Percentiles rank a stretch among this genome's conserved stretches.
Evolutionary conservation across 129 eudicot genomes (phyloP).

Genomic region (Mikania micrantha): DNA sequence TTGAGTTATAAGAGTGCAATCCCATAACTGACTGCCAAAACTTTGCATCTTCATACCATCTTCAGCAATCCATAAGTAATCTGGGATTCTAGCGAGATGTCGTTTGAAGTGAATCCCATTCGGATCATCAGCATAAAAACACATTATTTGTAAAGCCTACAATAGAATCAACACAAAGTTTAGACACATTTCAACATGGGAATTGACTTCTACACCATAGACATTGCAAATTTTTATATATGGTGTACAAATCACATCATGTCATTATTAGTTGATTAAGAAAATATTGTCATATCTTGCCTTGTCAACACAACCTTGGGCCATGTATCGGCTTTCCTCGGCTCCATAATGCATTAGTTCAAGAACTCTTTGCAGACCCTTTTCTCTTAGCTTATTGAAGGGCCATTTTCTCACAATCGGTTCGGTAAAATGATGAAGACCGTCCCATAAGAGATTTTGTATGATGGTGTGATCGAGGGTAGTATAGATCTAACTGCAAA

Average conservation of each 20-base stretch:
- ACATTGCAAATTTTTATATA: too few species aligned
- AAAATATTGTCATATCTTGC: not conserved
- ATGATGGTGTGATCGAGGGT: constrained; percentile 39
- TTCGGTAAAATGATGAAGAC: constrained; percentile 37
- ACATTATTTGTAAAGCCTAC: constrained; percentile 26
- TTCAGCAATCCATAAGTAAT: constrained; percentile 68
- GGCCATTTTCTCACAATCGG: constrained; percentile 52
- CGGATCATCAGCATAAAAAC: constrained; percentile 36
- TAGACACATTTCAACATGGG: not conserved
- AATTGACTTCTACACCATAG: too few species aligned
- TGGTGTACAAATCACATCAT: too few species aligned
- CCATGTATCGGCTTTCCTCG: constrained; percentile 7
- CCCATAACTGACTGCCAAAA: constrained; percentile 85
- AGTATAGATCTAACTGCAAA: constrained; percentile 39
- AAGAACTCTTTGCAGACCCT: constrained; percentile 28
- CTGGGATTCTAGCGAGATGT: constrained; percentile 69
- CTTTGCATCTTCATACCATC: constrained; percentile 85
- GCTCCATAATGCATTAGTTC: constrained; percentile 41
- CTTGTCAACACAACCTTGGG: constrained; percentile 16
- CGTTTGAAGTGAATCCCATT: constrained; percentile 45
- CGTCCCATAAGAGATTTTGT: constrained; percentile 51
- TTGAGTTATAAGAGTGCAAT: constrained; percentile 53
- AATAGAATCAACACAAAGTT: not conserved
- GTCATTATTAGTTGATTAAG: constrained; percentile 1
- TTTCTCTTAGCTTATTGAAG: constrained; percentile 39